These are phyloP conservation scores for Taphrina wiesneri DNA, from an alignment of 1,139 yeast genomes.

Conservation along the genomic window DNA sequence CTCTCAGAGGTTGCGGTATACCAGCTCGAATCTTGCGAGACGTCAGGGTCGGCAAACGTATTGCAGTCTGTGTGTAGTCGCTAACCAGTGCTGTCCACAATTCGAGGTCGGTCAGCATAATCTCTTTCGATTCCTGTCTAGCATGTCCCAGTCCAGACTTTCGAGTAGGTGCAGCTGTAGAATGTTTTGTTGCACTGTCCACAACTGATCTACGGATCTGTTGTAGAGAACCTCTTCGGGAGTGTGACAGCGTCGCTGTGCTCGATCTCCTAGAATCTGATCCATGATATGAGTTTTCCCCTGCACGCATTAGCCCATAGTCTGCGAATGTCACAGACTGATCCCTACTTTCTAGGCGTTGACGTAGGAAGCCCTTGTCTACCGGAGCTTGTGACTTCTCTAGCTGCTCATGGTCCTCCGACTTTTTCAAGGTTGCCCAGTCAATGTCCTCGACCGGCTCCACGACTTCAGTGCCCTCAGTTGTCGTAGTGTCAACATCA, in stretches of 20 bases:
- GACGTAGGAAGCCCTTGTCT: slow-evolving; percentile 10
- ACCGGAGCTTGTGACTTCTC: slow-evolving; percentile 1
- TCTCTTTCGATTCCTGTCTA: slow-evolving; percentile 28
- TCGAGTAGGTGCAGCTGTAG: background rate
- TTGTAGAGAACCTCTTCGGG: slow-evolving; percentile 20
- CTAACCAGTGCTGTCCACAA: slow-evolving; percentile 47
- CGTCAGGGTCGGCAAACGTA: slow-evolving; percentile 43
- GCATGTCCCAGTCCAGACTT: slow-evolving; percentile 18
- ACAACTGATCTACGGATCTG: slow-evolving; percentile 26
- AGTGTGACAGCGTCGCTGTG: background rate
- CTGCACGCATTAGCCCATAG: background rate
- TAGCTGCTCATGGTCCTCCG: slow-evolving; percentile 4
- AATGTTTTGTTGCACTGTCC: slow-evolving; percentile 16
- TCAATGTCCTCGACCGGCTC: slow-evolving; percentile 9
- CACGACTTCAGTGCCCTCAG: background rate
- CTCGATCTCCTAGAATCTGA: slow-evolving; percentile 3
- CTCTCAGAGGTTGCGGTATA: slow-evolving; percentile 49
- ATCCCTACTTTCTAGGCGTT: slow-evolving; percentile 4
- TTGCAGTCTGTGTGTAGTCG: slow-evolving; percentile 45
- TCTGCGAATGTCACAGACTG: background rate
- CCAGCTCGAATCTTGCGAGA: slow-evolving; percentile 46
- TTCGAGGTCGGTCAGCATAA: slow-evolving; percentile 42
- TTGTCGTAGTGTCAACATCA: background rate
- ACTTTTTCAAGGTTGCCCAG: slow-evolving; percentile 14
- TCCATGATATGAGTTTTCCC: slow-evolving; percentile 4